Conservation (phyloP, 352 stramenopile genomes). For the Paralagenidium karlingii region DNA sequence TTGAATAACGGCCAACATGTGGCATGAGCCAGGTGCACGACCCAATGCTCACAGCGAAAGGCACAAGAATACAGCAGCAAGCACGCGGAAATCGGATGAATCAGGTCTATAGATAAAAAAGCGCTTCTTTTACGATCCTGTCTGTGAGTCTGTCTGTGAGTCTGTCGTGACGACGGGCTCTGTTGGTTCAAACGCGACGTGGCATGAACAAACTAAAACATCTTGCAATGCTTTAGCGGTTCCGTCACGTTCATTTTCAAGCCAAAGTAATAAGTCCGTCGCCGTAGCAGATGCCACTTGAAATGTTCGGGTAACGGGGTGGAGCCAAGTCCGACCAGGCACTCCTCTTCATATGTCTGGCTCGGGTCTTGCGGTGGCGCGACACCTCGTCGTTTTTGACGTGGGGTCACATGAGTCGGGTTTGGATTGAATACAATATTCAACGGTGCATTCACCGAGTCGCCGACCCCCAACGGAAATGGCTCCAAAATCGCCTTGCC, state of each 20-base stretch:
- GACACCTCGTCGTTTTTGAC: conserved; percentile 9
- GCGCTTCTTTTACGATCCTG: no score
- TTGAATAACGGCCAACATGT: no score
- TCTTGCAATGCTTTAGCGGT: conserved; percentile 15
- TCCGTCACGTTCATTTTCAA: conserved; percentile 28
- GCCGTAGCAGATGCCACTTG: conserved; percentile 19
- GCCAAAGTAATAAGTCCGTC: conserved; percentile 28
- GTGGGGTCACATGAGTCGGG: conserved; percentile 28
- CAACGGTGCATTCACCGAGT: conserved; percentile 7
- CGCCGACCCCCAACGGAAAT: background rate
- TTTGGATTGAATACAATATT: conserved; percentile 33
- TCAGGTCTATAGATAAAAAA: no score
- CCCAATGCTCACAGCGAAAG: no score
- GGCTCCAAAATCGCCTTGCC: background rate
- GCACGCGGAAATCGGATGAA: no score
- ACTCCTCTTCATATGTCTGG: conserved; percentile 12
- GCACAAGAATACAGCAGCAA: no score
- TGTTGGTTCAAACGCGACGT: no score
- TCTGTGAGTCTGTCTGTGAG: no score
- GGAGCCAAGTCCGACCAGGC: conserved; percentile 29
- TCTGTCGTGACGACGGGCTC: no score
- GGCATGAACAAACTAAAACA: no score
- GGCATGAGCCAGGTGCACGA: no score
- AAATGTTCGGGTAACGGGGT: conserved; percentile 14
- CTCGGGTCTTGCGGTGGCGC: background rate